phyloP scores from a whole-genome alignment of 495 filamentous ascomycete species.

The Neurospora sp. region DNA sequence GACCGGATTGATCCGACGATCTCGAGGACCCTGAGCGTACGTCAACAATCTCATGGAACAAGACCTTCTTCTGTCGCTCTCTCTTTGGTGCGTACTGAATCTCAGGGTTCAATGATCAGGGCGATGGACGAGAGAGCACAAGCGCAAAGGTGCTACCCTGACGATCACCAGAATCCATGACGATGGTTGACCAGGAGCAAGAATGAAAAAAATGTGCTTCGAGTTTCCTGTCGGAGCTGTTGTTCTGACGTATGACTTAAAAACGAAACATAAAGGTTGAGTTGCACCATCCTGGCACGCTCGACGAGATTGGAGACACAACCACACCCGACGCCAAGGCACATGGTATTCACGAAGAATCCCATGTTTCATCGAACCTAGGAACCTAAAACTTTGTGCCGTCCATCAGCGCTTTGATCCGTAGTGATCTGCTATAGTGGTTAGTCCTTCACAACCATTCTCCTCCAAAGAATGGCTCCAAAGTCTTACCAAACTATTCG shows the following conservation, averaged over 20 bases:
- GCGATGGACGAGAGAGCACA: neutral
- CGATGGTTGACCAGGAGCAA: neutral
- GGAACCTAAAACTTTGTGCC: neutral
- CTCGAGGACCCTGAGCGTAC: neutral
- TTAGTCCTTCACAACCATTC: neutral
- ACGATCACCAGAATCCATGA: neutral
- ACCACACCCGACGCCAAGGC: neutral
- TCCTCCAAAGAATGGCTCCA: neutral
- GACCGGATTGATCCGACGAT: neutral
- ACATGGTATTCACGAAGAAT: neutral
- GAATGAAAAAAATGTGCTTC: neutral
- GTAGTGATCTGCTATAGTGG: neutral
- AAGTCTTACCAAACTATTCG: neutral
- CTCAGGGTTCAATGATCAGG: neutral
- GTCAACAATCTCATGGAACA: neutral
- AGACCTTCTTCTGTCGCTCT: neutral
- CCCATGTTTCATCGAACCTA: neutral
- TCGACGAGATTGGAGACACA: neutral
- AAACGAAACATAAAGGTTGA: neutral
- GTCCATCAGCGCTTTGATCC: neutral
- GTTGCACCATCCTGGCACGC: neutral
- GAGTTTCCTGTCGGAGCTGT: neutral
- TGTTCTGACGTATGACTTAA: neutral
- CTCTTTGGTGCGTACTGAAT: neutral
- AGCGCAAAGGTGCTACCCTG: neutral